Percentiles rank a stretch among this genome's conserved stretches.
phyloP scores from a whole-genome alignment of 116 monocot genomes.

The Dioscorea cayenensis region DNA sequence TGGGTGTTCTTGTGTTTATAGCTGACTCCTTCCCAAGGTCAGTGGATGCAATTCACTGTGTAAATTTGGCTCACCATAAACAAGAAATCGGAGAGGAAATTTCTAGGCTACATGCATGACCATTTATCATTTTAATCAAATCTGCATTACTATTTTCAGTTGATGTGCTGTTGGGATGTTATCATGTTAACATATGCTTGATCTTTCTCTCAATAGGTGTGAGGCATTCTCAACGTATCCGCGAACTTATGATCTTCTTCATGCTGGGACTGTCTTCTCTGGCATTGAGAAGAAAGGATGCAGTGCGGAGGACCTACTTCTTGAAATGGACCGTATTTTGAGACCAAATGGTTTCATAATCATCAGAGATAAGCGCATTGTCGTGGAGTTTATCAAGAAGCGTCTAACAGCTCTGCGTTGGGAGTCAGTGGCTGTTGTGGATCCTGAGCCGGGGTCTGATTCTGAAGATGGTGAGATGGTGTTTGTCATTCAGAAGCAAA shows the following conservation, averaged over 20 bases:
- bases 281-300: conserved; percentile 66
- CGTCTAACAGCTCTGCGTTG: conserved; percentile 48
- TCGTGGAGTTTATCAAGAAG: conserved; percentile 57
- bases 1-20: too few species aligned
- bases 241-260: conserved; percentile 38
- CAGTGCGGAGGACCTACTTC: conserved; percentile 67
- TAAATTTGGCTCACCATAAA: too few species aligned
- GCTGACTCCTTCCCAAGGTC: too few species aligned
- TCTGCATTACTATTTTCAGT: too few species aligned
- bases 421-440: conserved; percentile 35
- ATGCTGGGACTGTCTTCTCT: conserved; percentile 58
- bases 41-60: too few species aligned
- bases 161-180: too few species aligned
- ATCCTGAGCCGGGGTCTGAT: conserved; percentile 39
- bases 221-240: conserved; percentile 41
- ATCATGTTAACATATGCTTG: too few species aligned
- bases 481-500: conserved; percentile 52
- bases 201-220: conserved; percentile 17
- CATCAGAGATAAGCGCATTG: conserved; percentile 43
- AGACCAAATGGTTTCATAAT: conserved; percentile 68
- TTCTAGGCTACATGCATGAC: too few species aligned
- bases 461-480: conserved; percentile 48
- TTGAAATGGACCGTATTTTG: conserved; percentile 79
- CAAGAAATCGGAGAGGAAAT: too few species aligned
- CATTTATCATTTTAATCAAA: too few species aligned